Percentiles rank a stretch among this genome's conserved stretches.
Evolutionary conservation across 371 early-diverging fungal species (phyloP).

Genomic region (Mortierella sp.): DNA sequence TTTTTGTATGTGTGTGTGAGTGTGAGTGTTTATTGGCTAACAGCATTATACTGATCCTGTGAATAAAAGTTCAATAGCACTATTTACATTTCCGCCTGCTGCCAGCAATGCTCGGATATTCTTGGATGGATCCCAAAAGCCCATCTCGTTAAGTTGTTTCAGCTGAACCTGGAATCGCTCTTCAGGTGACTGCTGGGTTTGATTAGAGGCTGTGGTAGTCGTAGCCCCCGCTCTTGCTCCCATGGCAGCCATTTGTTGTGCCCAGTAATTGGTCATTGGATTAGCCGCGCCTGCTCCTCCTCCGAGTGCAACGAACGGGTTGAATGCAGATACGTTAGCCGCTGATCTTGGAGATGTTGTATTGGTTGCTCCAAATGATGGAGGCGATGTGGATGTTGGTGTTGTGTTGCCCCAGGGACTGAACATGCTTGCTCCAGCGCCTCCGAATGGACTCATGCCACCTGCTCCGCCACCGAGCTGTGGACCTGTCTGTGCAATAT

Average conservation of each 20-base stretch:
- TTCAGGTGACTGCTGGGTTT: neutral
- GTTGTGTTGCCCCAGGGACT: slow-evolving; percentile 49
- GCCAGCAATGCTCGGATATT: slow-evolving; percentile 91
- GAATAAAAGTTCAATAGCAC: slow-evolving; percentile 92
- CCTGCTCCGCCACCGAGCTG: slow-evolving; percentile 70
- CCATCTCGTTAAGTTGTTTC: slow-evolving; percentile 97
- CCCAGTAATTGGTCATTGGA: slow-evolving; percentile 42
- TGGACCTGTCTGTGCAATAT: slow-evolving; percentile 80
- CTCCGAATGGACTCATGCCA: slow-evolving; percentile 33
- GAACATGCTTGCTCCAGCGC: slow-evolving; percentile 24
- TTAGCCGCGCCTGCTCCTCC: slow-evolving; percentile 15
- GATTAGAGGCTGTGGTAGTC: neutral
- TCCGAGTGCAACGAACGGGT: slow-evolving; percentile 60
- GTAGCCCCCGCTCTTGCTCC: slow-evolving; percentile 45
- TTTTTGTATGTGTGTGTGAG: no score
- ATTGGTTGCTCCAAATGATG: slow-evolving; percentile 18
- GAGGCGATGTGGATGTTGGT: slow-evolving; percentile 18
- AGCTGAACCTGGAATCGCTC: slow-evolving; percentile 88
- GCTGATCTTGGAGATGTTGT: slow-evolving; percentile 30
- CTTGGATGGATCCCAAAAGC: slow-evolving; percentile 90
- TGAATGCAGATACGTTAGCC: slow-evolving; percentile 60
- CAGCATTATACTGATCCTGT: slow-evolving; percentile 23
- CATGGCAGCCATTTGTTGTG: slow-evolving; percentile 43
- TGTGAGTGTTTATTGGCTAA: neutral
- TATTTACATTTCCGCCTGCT: slow-evolving; percentile 93